Evolutionary conservation across 768 basidiomycete genomes (phyloP), one percentile per base, ranked within the genome.

Genomic region (Pulveroboletus sp.): DNA sequence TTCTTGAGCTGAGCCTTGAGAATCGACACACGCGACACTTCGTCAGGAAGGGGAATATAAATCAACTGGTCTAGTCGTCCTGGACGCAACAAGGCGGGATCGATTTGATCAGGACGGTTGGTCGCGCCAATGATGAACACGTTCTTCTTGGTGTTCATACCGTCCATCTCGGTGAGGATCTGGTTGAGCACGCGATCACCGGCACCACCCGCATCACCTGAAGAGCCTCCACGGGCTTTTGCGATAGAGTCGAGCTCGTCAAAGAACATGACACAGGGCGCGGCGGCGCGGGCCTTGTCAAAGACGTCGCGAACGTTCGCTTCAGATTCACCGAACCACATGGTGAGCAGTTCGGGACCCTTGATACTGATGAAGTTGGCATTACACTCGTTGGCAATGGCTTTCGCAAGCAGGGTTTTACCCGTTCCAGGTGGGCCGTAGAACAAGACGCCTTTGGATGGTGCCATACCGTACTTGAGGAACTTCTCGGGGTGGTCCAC

Each of bases 281-380:
- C 95, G 8, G 97, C 97, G 16, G 97, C 97, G 59, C 97, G 91
- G 25, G 97, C 97, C 74, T 98, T 98, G 81, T 99, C 97, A 71
- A 99, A 99, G 55, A 98, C 93, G 60, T 98, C 95, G 60, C 97
- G 92, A 53, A 99, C 97, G 63, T 99, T 99, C 56, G 95, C 97
- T 75, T 99, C 97, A 6, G 95, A 98, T 79, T 99, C 97, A 84
- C 97, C 97, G 72, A 99, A 98, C 94, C 97, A 99, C 95, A 98
- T 98, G 6, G 94, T 99, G 36, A 98, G 84, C 36, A 97, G 78
- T 72, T 97, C 97, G 53, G 95, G 95, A 56, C 97, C 95, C 83
- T 99, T 99, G 81, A 98, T 97, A 54, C 87, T 90, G 75, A 98
- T 97, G 65, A 98, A 98, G 78, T 98, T 99, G 73, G 97, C 95